Conservation (phyloP, 352 stramenopile species). For the Thalassiosira allenii region DNA sequence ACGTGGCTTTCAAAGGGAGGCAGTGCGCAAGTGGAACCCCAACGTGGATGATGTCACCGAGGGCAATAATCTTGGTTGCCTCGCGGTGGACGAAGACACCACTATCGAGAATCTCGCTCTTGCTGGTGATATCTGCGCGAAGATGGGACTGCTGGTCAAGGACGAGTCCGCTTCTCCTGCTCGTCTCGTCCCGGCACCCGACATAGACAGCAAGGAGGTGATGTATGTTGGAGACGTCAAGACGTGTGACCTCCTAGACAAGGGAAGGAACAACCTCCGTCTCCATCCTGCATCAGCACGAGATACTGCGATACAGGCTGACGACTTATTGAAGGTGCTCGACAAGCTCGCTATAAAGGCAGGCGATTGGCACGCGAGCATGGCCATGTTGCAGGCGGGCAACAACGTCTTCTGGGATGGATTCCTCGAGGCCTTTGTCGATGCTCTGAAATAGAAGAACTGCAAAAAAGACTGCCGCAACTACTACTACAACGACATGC, state of each 20-base stretch:
- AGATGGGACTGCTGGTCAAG: background rate
- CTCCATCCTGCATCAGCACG: background rate
- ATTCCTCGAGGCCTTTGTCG: constrained; percentile 6
- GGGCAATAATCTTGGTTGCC: background rate
- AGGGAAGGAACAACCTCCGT: background rate
- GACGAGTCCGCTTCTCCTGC: background rate
- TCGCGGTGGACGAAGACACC: background rate
- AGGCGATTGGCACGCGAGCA: constrained; percentile 17
- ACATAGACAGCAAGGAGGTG: background rate
- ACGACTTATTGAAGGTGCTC: background rate
- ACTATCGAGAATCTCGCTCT: background rate
- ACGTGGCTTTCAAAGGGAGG: background rate
- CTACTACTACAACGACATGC: too few species aligned
- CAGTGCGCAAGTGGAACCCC: background rate
- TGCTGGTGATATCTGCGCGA: background rate
- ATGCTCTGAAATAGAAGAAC: constrained; percentile 1
- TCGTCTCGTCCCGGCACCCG: background rate
- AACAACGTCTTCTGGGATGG: constrained; percentile 8
- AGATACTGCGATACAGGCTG: background rate
- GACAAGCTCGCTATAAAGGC: background rate
- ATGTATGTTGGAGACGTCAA: constrained; percentile 22
- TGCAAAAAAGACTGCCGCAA: too few species aligned
- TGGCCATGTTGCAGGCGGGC: background rate
- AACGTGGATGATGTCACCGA: background rate
- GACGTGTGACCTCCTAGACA: constrained; percentile 20